A percentile compares a stretch with the other conserved stretches of the same genome.
phyloP scores from a whole-genome alignment of 768 basidiomycete genomes.

The Xanthoconium purpureum region DNA sequence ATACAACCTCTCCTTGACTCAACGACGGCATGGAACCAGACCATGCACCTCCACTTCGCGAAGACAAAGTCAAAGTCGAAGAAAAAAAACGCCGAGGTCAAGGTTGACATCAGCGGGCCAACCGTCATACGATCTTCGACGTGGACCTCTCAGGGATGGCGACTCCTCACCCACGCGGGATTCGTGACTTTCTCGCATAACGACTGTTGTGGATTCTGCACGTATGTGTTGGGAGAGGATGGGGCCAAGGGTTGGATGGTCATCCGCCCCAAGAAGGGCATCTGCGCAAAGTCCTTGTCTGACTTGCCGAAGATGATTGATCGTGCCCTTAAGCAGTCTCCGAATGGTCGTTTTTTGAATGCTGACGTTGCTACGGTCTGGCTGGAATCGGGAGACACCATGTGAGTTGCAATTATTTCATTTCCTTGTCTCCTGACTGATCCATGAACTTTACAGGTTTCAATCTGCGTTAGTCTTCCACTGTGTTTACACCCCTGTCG shows the following conservation, averaged over 20 bases:
- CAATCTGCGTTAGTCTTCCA: background rate
- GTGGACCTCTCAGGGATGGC: slow-evolving; percentile 3
- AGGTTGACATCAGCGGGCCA: background rate
- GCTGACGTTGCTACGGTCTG: background rate
- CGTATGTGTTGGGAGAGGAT: background rate
- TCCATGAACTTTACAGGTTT: background rate
- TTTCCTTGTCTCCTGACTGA: background rate
- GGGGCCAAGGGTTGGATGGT: background rate
- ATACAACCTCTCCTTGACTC: background rate
- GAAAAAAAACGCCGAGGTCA: background rate
- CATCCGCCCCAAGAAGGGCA: background rate
- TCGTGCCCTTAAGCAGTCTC: no score
- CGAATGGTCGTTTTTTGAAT: background rate
- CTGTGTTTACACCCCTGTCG: background rate
- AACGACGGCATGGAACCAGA: background rate
- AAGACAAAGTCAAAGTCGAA: background rate
- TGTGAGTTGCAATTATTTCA: background rate
- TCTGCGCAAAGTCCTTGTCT: no score
- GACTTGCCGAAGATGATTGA: background rate
- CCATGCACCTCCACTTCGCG: background rate
- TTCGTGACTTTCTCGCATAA: background rate
- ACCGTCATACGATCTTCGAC: background rate
- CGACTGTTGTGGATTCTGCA: slow-evolving; percentile 1
- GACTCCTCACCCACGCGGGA: background rate
- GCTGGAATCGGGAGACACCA: background rate